phyloP scores from a whole-genome alignment of 768 basidiomycete genomes.

The Lanmaoa pseudosensibilis region DNA sequence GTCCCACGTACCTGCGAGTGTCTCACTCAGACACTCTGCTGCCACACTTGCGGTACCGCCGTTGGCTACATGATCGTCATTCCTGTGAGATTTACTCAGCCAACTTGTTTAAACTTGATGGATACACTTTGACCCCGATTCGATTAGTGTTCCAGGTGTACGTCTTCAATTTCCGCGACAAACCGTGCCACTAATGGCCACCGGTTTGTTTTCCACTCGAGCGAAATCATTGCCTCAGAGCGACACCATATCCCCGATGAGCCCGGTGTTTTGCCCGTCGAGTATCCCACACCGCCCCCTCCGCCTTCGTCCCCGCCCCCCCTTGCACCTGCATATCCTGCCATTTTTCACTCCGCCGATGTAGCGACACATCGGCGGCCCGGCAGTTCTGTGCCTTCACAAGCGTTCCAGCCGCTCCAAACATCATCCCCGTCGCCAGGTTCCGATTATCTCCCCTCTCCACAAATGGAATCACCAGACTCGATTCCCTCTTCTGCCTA shows the following conservation, averaged over 20 bases:
- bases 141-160: conserved; percentile 65
- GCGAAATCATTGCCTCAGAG: conserved; percentile 60
- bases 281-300: conserved; percentile 34
- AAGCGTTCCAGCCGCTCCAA: conserved; percentile 25
- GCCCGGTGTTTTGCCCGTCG: conserved; percentile 55
- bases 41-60: conserved; percentile 71
- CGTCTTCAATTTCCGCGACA: conserved; percentile 61
- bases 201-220: conserved; percentile 84
- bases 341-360: conserved; percentile 23
- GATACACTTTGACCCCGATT: conserved; percentile 14
- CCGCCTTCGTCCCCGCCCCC: conserved; percentile 34
- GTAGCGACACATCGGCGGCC: conserved; percentile 26
- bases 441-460: conserved; percentile 25
- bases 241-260: conserved; percentile 65
- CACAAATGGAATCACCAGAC: conserved; percentile 25
- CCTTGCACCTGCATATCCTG: conserved; percentile 32
- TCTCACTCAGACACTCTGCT: conserved; percentile 77
- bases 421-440: conserved; percentile 13
- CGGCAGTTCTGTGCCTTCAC: conserved; percentile 10
- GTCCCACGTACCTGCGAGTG: conserved; percentile 74
- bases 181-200: conserved; percentile 82
- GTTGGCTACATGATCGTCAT: conserved; percentile 83
- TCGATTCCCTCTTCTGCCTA: conserved; percentile 20
- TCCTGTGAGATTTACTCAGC: conserved; percentile 41
- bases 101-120: conserved; percentile 3